These are phyloP conservation scores for Fusarium sp. DNA, from an alignment of 2,329 filamentous ascomycete species.

Conservation along the genomic window DNA sequence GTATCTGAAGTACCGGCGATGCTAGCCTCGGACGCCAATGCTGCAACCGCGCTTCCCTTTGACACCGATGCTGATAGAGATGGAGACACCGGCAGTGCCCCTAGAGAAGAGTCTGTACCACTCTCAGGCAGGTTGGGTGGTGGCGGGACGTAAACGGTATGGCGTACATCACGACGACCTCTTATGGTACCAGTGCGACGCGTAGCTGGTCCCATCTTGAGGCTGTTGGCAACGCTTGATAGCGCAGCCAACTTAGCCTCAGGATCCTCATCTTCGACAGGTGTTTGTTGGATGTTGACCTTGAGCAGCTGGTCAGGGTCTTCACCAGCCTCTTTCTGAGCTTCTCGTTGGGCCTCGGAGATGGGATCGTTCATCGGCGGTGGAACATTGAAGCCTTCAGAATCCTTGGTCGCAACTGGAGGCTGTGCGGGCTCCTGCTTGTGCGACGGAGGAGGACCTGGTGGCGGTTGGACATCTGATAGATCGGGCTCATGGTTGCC, in stretches of 20 bases:
- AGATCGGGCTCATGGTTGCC: conserved; percentile 60
- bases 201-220: conserved; percentile 73
- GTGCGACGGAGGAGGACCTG: conserved; percentile 60
- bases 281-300: conserved; percentile 81
- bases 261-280: conserved; percentile 81
- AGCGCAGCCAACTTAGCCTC: conserved; percentile 78
- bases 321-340: conserved; percentile 58
- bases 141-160: conserved; percentile 83
- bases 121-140: conserved; percentile 52
- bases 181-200: conserved; percentile 81
- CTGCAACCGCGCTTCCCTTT: conserved; percentile 58
- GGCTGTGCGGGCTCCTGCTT: conserved; percentile 51
- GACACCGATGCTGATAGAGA: conserved; percentile 39
- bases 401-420: conserved; percentile 66
- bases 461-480: conserved; percentile 63
- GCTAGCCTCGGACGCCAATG: conserved; percentile 72
- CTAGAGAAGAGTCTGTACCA: conserved; percentile 41
- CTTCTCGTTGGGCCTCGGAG: conserved; percentile 77
- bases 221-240: conserved; percentile 78
- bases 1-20: conserved; percentile 77
- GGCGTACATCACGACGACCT: conserved; percentile 89
- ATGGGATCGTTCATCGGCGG: conserved; percentile 72
- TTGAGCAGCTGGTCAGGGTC: conserved; percentile 77
- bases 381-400: conserved; percentile 82
- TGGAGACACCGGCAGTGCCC: conserved; percentile 37